These are phyloP conservation scores for Mycena filopes DNA, from an alignment of 768 basidiomycete genomes.

Conservation along the genomic window DNA sequence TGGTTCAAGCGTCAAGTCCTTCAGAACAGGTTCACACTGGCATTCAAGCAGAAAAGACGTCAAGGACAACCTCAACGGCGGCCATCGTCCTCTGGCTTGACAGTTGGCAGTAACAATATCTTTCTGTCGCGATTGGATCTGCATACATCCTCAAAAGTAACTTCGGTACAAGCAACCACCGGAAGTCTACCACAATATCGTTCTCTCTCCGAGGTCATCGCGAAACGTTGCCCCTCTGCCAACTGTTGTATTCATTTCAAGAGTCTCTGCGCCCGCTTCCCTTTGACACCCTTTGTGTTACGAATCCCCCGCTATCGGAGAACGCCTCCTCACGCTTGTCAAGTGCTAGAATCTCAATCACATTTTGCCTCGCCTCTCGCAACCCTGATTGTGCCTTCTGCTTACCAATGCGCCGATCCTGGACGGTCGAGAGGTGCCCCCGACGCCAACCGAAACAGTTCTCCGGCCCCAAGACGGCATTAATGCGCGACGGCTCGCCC, in stretches of 20 bases:
- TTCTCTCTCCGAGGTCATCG: constrained; percentile 19
- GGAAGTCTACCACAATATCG: not conserved
- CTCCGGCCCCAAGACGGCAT: constrained; percentile 2
- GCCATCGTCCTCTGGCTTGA: not conserved
- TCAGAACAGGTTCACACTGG: too few relatives aligned
- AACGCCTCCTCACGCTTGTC: too few relatives aligned
- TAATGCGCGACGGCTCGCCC: not conserved
- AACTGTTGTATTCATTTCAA: not conserved
- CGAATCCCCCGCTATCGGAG: constrained; percentile 1
- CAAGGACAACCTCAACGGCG: not conserved
- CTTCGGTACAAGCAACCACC: constrained; percentile 3
- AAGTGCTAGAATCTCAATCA: not conserved
- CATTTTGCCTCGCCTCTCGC: not conserved
- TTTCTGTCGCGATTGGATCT: constrained; percentile 5
- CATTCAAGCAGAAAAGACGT: too few relatives aligned
- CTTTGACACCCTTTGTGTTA: not conserved
- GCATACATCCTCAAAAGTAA: not conserved
- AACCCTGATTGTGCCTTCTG: constrained; percentile 14
- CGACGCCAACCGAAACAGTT: not conserved
- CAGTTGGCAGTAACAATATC: constrained; percentile 6
- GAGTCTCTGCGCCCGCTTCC: not conserved
- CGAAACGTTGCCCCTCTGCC: too few relatives aligned
- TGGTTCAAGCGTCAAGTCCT: too few relatives aligned
- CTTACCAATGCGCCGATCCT: constrained; percentile 4
- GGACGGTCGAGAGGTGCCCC: constrained; percentile 22